Evolutionary conservation across 2,329 filamentous ascomycete species (phyloP).

Genomic region (Tolypocladium pustulatum): DNA sequence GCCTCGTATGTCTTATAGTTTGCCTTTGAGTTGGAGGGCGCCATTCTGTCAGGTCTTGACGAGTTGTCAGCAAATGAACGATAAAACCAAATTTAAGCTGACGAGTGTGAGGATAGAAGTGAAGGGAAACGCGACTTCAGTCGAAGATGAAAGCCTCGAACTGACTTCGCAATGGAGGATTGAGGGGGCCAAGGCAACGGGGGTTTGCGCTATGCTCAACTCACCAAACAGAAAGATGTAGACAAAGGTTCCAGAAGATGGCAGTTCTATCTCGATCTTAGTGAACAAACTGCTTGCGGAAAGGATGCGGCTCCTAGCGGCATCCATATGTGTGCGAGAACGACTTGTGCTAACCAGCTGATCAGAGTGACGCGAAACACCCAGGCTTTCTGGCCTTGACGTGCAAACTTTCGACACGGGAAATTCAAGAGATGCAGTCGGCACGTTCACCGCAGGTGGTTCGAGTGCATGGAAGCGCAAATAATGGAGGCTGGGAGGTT

Average conservation of each 20-base stretch:
- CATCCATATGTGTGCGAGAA: too few species aligned
- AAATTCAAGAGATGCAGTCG: not conserved
- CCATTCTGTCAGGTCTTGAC: slow-evolving; percentile 24
- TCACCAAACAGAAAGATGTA: not conserved
- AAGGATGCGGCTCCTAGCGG: not conserved
- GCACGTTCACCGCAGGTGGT: not conserved
- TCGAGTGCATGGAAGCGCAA: not conserved
- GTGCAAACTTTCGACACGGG: not conserved
- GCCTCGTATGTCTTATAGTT: slow-evolving; percentile 53
- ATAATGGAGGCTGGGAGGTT: not conserved
- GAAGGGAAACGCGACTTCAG: too few species aligned
- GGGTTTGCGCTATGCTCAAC: not conserved
- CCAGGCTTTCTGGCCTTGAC: not conserved
- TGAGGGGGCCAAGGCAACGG: too few species aligned
- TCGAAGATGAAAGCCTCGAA: not conserved
- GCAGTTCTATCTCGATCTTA: not conserved
- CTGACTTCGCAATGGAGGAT: not conserved
- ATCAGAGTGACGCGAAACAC: not conserved
- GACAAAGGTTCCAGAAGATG: not conserved
- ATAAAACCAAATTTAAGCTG: too few species aligned
- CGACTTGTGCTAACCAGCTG: not conserved
- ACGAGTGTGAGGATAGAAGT: not conserved
- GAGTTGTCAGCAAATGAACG: not conserved
- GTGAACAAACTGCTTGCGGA: not conserved
- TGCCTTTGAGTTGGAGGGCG: slow-evolving; percentile 28